Percentiles rank a stretch among this genome's conserved stretches.
Evolutionary conservation across 768 basidiomycete genomes (phyloP).

Genomic region (Boletus coccyginus): DNA sequence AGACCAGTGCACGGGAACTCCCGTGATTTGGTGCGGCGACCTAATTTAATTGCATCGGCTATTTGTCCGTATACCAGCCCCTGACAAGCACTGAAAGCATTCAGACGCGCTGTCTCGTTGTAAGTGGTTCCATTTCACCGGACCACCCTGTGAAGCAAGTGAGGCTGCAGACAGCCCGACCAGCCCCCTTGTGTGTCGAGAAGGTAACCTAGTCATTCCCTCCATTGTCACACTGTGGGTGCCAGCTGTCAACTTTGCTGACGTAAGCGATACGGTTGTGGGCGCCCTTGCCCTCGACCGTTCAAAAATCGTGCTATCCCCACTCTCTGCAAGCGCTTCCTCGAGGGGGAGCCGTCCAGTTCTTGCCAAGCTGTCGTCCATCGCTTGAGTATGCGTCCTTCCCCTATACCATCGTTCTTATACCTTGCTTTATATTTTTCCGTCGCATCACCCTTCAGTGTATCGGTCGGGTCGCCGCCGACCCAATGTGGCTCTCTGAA

Average conservation of each 20-base stretch:
- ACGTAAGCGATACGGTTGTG: neutral
- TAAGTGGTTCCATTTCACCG: too few species aligned
- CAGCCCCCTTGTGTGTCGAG: neutral
- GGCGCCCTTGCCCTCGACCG: too few species aligned
- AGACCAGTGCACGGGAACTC: conserved; percentile 20
- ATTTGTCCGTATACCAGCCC: too few species aligned
- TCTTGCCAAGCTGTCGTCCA: conserved; percentile 10
- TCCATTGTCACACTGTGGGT: too few species aligned
- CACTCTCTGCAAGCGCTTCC: conserved; percentile 1
- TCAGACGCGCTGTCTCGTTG: neutral
- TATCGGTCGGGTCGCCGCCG: conserved; percentile 46
- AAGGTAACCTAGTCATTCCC: neutral
- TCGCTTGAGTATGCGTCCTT: conserved; percentile 29
- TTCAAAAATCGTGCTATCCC: conserved; percentile 6
- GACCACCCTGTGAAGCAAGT: neutral
- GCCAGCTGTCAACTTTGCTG: neutral
- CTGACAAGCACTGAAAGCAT: neutral
- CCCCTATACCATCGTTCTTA: conserved; percentile 21
- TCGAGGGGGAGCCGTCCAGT: conserved; percentile 7
- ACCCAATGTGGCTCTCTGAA: conserved; percentile 61
- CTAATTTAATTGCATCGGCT: conserved; percentile 12
- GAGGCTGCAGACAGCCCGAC: too few species aligned
- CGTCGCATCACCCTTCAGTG: conserved; percentile 38
- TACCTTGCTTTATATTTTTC: conserved; percentile 22
- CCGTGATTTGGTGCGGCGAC: conserved; percentile 32